phyloP scores from a whole-genome alignment of 345 rosid species.

The Euphorbia tirucalli region DNA sequence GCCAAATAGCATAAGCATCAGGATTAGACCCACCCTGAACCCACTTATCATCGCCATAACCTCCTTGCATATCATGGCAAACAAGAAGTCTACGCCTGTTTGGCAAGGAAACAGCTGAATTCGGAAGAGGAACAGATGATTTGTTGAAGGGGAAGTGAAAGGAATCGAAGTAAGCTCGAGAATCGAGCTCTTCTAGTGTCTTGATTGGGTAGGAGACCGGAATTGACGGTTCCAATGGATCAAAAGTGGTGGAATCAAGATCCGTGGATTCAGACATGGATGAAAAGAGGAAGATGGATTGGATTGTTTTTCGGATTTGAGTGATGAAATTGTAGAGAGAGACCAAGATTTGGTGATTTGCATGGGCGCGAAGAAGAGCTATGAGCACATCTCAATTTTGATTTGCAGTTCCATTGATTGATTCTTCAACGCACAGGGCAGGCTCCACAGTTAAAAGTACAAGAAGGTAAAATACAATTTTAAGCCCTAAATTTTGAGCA shows the following conservation, averaged over 20 bases:
- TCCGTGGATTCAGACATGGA: background rate
- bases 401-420: too few species aligned
- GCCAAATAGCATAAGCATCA: too few species aligned
- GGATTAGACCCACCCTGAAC: too few species aligned
- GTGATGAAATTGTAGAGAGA: slow-evolving; percentile 12
- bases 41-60: slow-evolving; percentile 68
- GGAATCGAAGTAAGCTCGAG: slow-evolving; percentile 65
- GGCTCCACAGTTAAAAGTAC: background rate
- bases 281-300: background rate
- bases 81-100: slow-evolving; percentile 62
- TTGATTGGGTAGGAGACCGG: slow-evolving; percentile 79
- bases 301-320: background rate
- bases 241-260: slow-evolving; percentile 30
- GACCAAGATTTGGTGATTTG: background rate
- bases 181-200: slow-evolving; percentile 54
- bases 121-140: slow-evolving; percentile 51
- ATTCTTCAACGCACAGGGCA: background rate
- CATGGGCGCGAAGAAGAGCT: background rate
- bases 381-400: too few species aligned
- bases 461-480: too few species aligned
- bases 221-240: slow-evolving; percentile 47
- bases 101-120: slow-evolving; percentile 2
- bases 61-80: slow-evolving; percentile 83
- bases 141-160: slow-evolving; percentile 79
- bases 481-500: too few species aligned